Evolutionary conservation across 2,329 filamentous ascomycete genomes (phyloP), one percentile per base, ranked within the genome.

Genomic region (Pezicula rhizophila): DNA sequence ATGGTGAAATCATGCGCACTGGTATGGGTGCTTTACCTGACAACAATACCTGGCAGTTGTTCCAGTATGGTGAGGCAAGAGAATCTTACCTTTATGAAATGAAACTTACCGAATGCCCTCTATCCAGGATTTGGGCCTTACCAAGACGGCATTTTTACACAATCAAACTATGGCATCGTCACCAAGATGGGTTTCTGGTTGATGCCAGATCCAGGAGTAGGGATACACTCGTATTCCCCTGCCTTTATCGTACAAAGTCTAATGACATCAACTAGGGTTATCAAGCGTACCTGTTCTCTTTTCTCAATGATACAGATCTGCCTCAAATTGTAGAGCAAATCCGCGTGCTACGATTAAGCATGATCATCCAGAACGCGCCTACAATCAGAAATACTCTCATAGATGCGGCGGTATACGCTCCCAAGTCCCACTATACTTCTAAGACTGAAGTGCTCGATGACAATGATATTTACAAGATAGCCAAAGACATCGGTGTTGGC

Each of bases 171-270:
- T 15, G 76, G 74, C 35, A 72, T 78, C 25, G 71, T 77, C 8
- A 75, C 73, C 3, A 78, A 79, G 60, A 74, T 79, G 68, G 76
- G 76, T 2, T 66, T 78, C 37, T 70, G 68, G 62, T 64, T 79
- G 37, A 78, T 78, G 76, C 70, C 71, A 0, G 74, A 76, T 44
- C 52, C 52, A 6, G 42, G 72, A 70, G 0, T 34, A 34, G 8
- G 31, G 8, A 8, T n/a, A 34, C n/a, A 34, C n/a, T n/a, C n/a
- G n/a, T n/a, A n/a, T n/a, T n/a, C n/a, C n/a, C n/a, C n/a, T n/a
- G n/a, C n/a, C n/a, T n/a, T n/a, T n/a, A n/a, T n/a, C n/a, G n/a
- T n/a, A n/a, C n/a, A n/a, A n/a, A n/a, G n/a, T n/a, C 31, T 34
- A 34, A 34, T 34, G 8, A 34, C 31, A 34, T n/a, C 8, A 34